A percentile compares a stretch with the other conserved stretches of the same genome.
Evolutionary conservation across 2,329 filamentous ascomycete species (phyloP).

Genomic region (Sporothrix euskadiensis): DNA sequence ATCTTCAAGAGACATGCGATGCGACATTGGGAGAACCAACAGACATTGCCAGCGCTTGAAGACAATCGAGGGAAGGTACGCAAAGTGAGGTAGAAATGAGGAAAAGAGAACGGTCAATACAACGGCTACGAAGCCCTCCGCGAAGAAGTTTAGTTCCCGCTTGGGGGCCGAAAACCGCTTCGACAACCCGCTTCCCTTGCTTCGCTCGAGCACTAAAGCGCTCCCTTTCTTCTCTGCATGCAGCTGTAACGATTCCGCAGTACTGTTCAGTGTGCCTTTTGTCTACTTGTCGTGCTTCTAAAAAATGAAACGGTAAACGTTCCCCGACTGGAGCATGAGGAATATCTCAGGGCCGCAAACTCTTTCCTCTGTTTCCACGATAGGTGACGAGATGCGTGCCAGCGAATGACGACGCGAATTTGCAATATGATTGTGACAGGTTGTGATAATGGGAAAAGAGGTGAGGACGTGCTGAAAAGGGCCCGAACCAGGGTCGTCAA

Average conservation of each 20-base stretch:
- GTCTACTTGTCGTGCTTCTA: not conserved
- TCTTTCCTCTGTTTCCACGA: not conserved
- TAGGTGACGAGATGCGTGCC: not conserved
- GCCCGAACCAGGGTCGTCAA: not conserved
- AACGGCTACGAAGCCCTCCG: not conserved
- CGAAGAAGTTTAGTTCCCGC: not conserved
- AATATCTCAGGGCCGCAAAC: not conserved
- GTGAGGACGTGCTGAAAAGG: not conserved
- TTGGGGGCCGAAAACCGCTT: conserved; percentile 13
- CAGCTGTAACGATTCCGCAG: not conserved
- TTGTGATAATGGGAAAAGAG: not conserved
- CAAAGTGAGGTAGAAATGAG: not conserved
- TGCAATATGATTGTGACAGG: not conserved
- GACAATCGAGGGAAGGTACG: not conserved
- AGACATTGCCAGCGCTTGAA: not conserved
- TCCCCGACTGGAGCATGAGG: not conserved
- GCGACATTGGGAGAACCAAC: not conserved
- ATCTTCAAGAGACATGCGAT: not conserved
- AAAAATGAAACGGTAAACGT: not conserved
- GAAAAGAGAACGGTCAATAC: not conserved
- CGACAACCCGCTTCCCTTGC: not conserved
- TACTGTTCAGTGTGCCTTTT: not conserved
- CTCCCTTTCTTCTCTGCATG: not conserved
- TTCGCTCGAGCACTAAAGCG: not conserved
- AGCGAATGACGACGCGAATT: conserved; percentile 9